Evolutionary conservation across 805 yeast genomes (phyloP), one percentile per base, ranked within the genome.

Genomic region (Schwanniomyces occidentalis): DNA sequence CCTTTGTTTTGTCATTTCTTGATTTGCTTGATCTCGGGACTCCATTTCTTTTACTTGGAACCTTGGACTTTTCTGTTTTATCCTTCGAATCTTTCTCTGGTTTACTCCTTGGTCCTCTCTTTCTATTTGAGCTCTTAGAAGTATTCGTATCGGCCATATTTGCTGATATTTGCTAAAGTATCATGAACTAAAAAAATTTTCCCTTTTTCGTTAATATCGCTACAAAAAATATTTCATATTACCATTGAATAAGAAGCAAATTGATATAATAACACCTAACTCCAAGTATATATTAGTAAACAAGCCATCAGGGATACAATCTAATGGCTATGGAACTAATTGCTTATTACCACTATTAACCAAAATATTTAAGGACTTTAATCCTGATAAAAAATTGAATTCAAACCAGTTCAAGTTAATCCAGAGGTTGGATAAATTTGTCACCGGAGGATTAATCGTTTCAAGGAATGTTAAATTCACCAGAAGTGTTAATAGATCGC

Each of bases 371-470:
- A 43, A 46, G 25, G 12, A 18, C 12, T 16, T 34, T 30, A 20
- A 36, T 16, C 45, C 41, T n/a, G 37, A 34, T 14, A 32, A 24
- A 23, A 40, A 30, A 23, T 21, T 40, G 12, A 36, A 44, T 20
- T 38, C 46, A 1, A 16, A 22, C 4, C 27, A 30, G 15, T 44
- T 49, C 28, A 34, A 44, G 16, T 31, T 52, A 16, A 44, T 49
- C 4, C 56, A 50, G 27, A 34, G 60, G 20, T 34, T 54, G 13
- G 58, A 54, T 33, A 37, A 44, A 36, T 50, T 35, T 38, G 58
- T 53, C 8, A 48, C 52, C 8, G 60, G 60, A 3, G 60, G 56
- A 3, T 25, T 53, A 29, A 21, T 49, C 8, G 44, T 54, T 8
- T 42, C 52, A 5, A 26, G 56, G 30, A 47, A 48, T 32, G 38